Evolutionary conservation across 352 stramenopile species (phyloP).

Genomic region (Aphanomyces stellatus): DNA sequence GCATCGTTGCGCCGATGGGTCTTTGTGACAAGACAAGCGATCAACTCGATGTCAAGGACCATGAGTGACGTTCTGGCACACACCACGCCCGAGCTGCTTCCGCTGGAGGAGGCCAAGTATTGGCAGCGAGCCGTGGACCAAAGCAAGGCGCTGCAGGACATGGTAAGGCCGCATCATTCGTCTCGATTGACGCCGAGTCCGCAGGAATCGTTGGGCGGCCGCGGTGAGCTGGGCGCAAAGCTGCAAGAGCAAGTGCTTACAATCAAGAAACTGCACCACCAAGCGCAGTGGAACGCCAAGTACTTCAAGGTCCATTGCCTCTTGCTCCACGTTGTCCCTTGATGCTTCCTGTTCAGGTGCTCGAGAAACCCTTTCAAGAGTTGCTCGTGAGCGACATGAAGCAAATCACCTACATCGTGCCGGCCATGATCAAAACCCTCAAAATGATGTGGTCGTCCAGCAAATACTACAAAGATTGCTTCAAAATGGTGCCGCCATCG

Average conservation of each 20-base stretch:
- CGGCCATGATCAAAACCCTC: constrained; percentile 19
- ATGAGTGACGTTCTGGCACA: background rate
- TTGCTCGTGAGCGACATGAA: constrained; percentile 9
- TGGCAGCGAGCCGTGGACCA: constrained; percentile 2
- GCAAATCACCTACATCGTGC: constrained; percentile 9
- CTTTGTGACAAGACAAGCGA: constrained; percentile 12
- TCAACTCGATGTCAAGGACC: background rate
- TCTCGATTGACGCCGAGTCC: background rate
- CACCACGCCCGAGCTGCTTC: background rate
- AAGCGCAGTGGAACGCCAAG: constrained; percentile 19
- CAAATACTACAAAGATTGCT: constrained; percentile 19
- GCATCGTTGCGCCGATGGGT: constrained; percentile 10
- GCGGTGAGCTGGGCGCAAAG: background rate
- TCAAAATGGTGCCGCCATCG: constrained; percentile 3
- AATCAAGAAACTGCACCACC: constrained; percentile 17
- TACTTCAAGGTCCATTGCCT: constrained; percentile 12
- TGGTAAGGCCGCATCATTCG: too few species aligned
- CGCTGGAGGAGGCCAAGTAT: constrained; percentile 9
- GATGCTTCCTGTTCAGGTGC: background rate
- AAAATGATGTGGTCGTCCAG: constrained; percentile 21
- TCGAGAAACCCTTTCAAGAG: constrained; percentile 10
- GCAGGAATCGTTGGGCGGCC: background rate
- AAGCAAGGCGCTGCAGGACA: background rate
- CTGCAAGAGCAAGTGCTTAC: background rate
- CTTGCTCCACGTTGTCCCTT: background rate